phyloP scores from a whole-genome alignment of 352 stramenopile genomes.

The Phytophthora sp. region DNA sequence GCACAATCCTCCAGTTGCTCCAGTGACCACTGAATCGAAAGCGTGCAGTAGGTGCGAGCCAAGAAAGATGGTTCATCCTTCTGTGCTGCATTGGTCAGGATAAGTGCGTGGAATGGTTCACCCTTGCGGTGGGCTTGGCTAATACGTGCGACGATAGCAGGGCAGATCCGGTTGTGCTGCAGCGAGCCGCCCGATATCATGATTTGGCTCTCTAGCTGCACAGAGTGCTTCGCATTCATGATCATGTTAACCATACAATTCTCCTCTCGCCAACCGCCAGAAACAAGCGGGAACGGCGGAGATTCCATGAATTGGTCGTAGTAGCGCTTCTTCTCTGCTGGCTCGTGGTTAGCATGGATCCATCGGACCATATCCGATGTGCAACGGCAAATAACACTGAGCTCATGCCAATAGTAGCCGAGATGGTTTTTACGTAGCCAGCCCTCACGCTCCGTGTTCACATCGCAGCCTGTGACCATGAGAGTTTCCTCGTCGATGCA shows the following conservation, averaged over 20 bases:
- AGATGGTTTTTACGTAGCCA: conserved; percentile 67
- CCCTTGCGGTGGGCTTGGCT: conserved; percentile 36
- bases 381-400: conserved; percentile 62
- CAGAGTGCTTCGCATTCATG: conserved; percentile 57
- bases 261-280: conserved; percentile 76
- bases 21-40: conserved; percentile 82
- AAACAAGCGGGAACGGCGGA: conserved; percentile 73
- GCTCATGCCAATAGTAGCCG: conserved; percentile 83
- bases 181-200: conserved; percentile 72
- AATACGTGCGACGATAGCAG: conserved; percentile 64
- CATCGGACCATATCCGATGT: conserved; percentile 60
- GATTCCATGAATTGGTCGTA: conserved; percentile 64
- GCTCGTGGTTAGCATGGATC: conserved; percentile 64
- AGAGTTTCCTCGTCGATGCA: conserved; percentile 63
- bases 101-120: conserved; percentile 59
- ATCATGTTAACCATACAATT: conserved; percentile 88
- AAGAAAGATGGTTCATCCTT: conserved; percentile 81
- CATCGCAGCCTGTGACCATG: conserved; percentile 83
- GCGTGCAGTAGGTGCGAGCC: conserved; percentile 76
- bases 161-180: conserved; percentile 79
- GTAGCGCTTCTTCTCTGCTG: conserved; percentile 45
- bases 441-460: conserved; percentile 73
- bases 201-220: conserved; percentile 86
- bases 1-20: conserved; percentile 69
- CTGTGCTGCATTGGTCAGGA: conserved; percentile 79